Evolutionary conservation across 78 protist genomes (phyloP).

Genomic region (Dictyostelium discoideum): dicty_2.7 NC_007088.5:790001-790500

Average conservation of each 20-base stretch:
- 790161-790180: not conserved
- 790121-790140: not conserved
- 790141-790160: not conserved
- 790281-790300: not conserved
- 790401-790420: not conserved
- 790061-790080: not conserved
- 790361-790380: not conserved
- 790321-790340: not conserved
- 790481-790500: not conserved
- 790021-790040: not conserved
- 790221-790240: too few relatives aligned
- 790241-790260: not conserved
- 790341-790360: not conserved
- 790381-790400: not conserved
- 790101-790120: not conserved
- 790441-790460: not conserved
- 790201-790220: not conserved
- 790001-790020: conserved; percentile 37
- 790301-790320: too few relatives aligned
- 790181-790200: not conserved
- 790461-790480: not conserved
- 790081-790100: not conserved
- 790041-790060: not conserved
- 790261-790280: too few relatives aligned
- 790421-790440: not conserved